phyloP scores from a whole-genome alignment of 768 basidiomycete species.

The Leccinum rimulosum region DNA sequence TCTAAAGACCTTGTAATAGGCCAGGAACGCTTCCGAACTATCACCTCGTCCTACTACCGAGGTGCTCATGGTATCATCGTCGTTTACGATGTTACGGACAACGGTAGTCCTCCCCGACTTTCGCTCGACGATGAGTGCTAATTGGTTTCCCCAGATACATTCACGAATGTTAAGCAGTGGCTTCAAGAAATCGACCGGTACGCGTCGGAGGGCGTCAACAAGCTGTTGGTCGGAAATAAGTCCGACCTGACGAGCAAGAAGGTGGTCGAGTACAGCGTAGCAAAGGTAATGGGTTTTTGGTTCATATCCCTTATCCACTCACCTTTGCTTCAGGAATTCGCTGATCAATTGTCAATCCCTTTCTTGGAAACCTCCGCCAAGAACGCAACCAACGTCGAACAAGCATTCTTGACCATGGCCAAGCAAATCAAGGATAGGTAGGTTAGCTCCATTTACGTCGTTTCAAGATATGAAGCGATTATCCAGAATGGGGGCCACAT shows the following conservation, averaged over 20 bases:
- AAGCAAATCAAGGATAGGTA: constrained; percentile 94
- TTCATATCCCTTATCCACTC: not conserved
- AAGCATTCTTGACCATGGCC: constrained; percentile 98
- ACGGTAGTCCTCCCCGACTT: constrained; percentile 46
- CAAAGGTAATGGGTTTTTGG: constrained; percentile 55
- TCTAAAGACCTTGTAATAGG: constrained; percentile 43
- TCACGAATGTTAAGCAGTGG: constrained; percentile 95
- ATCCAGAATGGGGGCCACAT: constrained; percentile 78
- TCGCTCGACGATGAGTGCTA: constrained; percentile 1
- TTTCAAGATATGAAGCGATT: not conserved
- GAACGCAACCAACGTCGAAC: constrained; percentile 97
- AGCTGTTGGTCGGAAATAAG: constrained; percentile 98
- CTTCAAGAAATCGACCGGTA: constrained; percentile 92
- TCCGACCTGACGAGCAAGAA: constrained; percentile 97
- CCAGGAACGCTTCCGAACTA: constrained; percentile 98
- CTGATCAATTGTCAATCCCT: constrained; percentile 88
- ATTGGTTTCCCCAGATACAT: constrained; percentile 64
- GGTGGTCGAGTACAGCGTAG: constrained; percentile 85
- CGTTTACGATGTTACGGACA: constrained; percentile 98
- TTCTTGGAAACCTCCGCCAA: constrained; percentile 99
- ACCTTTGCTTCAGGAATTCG: constrained; percentile 69
- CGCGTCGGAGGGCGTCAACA: constrained; percentile 98
- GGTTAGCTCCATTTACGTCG: constrained; percentile 14
- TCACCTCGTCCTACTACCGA: constrained; percentile 99
- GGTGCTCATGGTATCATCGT: constrained; percentile 98